Evolutionary conservation across 1,284 basidiomycete genomes (phyloP), one percentile per base, ranked within the genome.

Genomic region (Microbotryomycetes sp.): DNA sequence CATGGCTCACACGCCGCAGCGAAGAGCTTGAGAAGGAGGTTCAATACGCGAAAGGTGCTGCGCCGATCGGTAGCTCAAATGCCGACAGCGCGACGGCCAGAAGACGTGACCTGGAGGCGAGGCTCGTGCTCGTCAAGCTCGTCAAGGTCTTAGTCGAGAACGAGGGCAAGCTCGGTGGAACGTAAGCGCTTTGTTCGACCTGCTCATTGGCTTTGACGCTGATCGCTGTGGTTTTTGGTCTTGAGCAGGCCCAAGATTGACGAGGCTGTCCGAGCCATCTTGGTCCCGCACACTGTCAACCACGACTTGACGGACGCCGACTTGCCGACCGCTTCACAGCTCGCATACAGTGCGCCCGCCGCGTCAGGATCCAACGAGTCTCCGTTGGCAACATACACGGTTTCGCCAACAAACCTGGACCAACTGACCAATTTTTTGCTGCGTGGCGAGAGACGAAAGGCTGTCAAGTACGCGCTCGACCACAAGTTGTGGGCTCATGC

Each of bases 401-500:
- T 87, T 5, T 79, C 81, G 6, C 75, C 84, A 0, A 83, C 83
- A 0, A 75, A 84, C 16, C 77, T 96, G n/a, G 83, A 86, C 69
- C 85, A 85, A 71, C 86, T 97, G 58, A 85, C 91, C 64, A 81
- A 82, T 29, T 82, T 89, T 59, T 80, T 97, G 13, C 76, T 91
- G 7, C 81, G 83, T 50, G 96, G 96, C 16, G 85, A 97, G 68
- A 86, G 89, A 59, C 83, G 84, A 27, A 84, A 87, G 65, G 96
- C 96, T 0, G 91, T 91, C 70, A 85, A 86, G 60, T 91, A 86
- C 72, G 94, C 96, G 4, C 80, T 91, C 28, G 85, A 91, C 62
- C 83, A 92, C 73, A 86, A 83, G 69, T 77, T 98, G 65, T 99
- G 93, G 92, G 85, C 91, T 1, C 96, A 99, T 75, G 96, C 96